Base-by-base conservation (phyloP, 768 basidiomycete species). In the Rhodocollybia butyracea region DNA sequence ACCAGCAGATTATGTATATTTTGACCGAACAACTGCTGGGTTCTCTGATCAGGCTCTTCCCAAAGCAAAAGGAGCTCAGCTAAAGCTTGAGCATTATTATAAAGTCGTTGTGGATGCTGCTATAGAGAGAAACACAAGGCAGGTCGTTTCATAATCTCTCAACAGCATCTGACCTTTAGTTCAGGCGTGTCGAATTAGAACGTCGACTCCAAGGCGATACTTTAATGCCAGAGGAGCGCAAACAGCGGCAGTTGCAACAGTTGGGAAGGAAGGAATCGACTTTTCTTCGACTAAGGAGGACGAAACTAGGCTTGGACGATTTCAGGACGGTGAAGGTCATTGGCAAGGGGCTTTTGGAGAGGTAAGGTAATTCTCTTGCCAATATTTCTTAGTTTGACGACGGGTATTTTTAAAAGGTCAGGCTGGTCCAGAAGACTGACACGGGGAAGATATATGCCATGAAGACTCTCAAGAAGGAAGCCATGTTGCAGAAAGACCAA, bases 401-500 rank as follows among this genome's bases (percentile, higher is more conserved):
- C n/a, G n/a, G n/a, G n/a, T 27, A 22, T 21, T 46, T 19, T 54
- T 83, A 74, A 31, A 51, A 82, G 80, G 95, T 99, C 48, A 84
- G 97, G 41, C 79, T 99, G 30, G 95, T 97, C 29, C 96, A 99
- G 68, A 99, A 99, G 72, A 82, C 80, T 15, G 97, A 99, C 66
- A 98, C 95, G 0, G 94, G 94, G 32, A 97, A 94, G 75, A 97
- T 98, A 54, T 99, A 98, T 69, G 97, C 97, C 17, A 97, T 99
- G 96, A 98, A 98, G 74, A 91, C 93, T 22, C 73, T 98, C 67
- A 87, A 89, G 73, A 99, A 99, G 76, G 89, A 89, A 46, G 97
- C 98, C 69, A 99, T 98, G 97, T 82, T 99, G 70, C 96, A 98
- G 73, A 97, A 97, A 70, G 97, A 99, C 66, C 96, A 99, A 79